Base-by-base conservation (phyloP, 192 early-diverging fungal species). In the Podila minutissima region DNA sequence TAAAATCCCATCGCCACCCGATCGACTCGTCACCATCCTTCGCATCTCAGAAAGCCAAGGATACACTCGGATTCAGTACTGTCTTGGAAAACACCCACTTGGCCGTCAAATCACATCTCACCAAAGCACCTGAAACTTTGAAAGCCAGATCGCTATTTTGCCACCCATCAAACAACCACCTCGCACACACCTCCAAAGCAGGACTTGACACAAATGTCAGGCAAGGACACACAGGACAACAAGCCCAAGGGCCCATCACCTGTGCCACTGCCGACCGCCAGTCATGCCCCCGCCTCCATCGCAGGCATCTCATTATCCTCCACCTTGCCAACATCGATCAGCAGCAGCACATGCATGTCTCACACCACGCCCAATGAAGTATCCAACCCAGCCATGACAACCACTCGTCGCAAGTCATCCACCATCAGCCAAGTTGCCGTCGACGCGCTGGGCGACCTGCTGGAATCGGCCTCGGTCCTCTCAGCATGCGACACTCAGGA, bases 401-500 rank as follows among this genome's bases (percentile, higher is more conserved):
- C 53, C 22, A 26, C 53, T 24, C 53, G 53, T 24, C 53, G 53
- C 24, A 24, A 17, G 50, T 53, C 53, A 55, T 55, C 53, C 20
- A 55, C 53, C 53, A n/a, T 81, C 22, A 81, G 71, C 51, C 66
- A 73, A 53, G 71, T 70, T 8, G 75, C 74, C 20, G 70, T 83
- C 15, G 82, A 83, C 12, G 82, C 69, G 10, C 32, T 83, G 5
- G 74, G 74, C 13, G 74, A 83, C 57, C 67, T 64, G 65, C 53
- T 83, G 26, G 69, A 81, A 53, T 81, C 82, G 0, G 70, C 74
- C 31, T 72, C 82, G 19, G 70, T 83, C 3, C 74, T 67, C 15
- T 69, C 77, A 11, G 2, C 59, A 15, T 71, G 66, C 9, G 62
- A 64, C 15, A 37, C 64, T 0, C 74, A 72, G 58, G 74, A 75